Evolutionary conservation across 2,329 filamentous ascomycete species (phyloP).

Genomic region (Penicillium sp.): DNA sequence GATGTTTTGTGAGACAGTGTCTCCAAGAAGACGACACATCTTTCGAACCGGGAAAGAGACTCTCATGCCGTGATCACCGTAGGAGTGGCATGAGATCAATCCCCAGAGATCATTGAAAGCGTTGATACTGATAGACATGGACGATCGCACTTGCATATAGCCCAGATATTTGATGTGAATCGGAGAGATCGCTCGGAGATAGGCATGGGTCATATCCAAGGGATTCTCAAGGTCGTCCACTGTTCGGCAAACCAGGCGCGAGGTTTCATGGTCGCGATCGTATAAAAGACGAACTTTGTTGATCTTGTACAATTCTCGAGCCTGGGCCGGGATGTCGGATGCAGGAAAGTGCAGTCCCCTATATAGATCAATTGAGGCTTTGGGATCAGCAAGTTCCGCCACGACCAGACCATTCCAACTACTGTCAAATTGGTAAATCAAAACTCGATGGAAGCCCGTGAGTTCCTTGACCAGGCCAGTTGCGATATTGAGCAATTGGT

Average conservation of each 20-base stretch:
- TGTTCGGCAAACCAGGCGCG: slow-evolving; percentile 76
- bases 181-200: slow-evolving; percentile 81
- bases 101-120: slow-evolving; percentile 87
- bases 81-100: slow-evolving; percentile 82
- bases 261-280: slow-evolving; percentile 78
- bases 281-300: slow-evolving; percentile 90
- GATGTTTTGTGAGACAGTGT: slow-evolving; percentile 84
- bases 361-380: slow-evolving; percentile 79
- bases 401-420: slow-evolving; percentile 84
- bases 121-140: slow-evolving; percentile 93
- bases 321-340: slow-evolving; percentile 80
- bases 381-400: slow-evolving; percentile 81
- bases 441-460: slow-evolving; percentile 87
- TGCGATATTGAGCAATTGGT: slow-evolving; percentile 76
- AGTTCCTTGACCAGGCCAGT: slow-evolving; percentile 87
- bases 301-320: slow-evolving; percentile 87
- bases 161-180: slow-evolving; percentile 84
- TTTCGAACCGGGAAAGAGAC: slow-evolving; percentile 90
- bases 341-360: slow-evolving; percentile 88
- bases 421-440: slow-evolving; percentile 90
- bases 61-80: slow-evolving; percentile 82
- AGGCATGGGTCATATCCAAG: slow-evolving; percentile 81
- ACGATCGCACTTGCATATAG: slow-evolving; percentile 91
- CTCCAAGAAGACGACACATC: slow-evolving; percentile 86
- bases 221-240: slow-evolving; percentile 70